Conservation (phyloP, 2,329 filamentous ascomycete genomes). For the Tolypocladium amazonense region DNA sequence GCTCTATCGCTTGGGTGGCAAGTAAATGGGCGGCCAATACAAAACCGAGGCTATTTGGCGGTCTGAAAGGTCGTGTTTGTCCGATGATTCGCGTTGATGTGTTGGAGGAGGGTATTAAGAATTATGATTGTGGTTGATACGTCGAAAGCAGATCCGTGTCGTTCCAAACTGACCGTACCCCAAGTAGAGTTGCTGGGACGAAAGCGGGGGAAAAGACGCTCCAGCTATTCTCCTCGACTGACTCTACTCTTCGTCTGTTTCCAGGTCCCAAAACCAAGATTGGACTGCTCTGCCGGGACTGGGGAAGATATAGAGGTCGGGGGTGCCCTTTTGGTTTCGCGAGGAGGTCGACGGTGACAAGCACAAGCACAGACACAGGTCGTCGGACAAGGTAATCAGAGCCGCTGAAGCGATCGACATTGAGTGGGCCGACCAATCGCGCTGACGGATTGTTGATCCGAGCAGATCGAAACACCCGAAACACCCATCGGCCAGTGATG, state of each 20-base stretch:
- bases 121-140: background rate
- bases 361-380: background rate
- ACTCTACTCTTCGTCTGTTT: background rate
- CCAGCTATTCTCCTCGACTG: background rate
- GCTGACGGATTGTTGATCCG: conserved; percentile 4
- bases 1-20: background rate
- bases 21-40: background rate
- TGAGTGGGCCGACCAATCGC: conserved; percentile 6
- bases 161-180: background rate
- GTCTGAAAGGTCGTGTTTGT: background rate
- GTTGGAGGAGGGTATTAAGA: background rate
- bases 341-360: background rate
- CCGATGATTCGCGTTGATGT: background rate
- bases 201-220: background rate
- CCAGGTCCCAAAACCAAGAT: background rate
- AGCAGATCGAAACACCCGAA: conserved; percentile 11
- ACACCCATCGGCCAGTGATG: conserved; percentile 6
- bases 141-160: background rate
- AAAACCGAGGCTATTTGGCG: background rate
- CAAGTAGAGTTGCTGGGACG: background rate
- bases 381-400: conserved; percentile 1
- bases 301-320: background rate
- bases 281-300: background rate
- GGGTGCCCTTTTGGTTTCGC: background rate
- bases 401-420: conserved; percentile 4